phyloP scores from a whole-genome alignment of 2,329 filamentous ascomycete species.

The Aspergillus nomiae region DNA sequence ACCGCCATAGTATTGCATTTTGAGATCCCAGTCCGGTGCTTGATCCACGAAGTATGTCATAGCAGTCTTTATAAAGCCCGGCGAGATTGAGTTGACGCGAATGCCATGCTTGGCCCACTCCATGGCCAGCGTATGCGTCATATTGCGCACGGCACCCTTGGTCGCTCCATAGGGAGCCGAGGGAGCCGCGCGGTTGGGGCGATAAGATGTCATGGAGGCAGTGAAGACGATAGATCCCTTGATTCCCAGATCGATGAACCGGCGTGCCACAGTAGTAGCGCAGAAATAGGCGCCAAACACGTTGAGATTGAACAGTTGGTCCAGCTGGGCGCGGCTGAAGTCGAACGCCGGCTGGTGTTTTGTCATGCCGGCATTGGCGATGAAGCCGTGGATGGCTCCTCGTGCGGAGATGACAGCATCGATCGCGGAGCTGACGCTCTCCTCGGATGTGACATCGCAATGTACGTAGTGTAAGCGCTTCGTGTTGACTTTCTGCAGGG shows the following conservation, averaged over 20 bases:
- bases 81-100: constrained; percentile 31
- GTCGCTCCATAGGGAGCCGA: constrained; percentile 50
- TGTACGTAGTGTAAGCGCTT: constrained; percentile 46
- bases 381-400: constrained; percentile 47
- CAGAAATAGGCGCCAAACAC: constrained; percentile 28
- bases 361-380: constrained; percentile 46
- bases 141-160: constrained; percentile 42
- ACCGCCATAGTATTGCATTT: no score
- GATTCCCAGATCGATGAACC: no score
- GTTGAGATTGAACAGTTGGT: constrained; percentile 47
- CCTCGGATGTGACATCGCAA: constrained; percentile 13
- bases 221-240: no score
- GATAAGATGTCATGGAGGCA: no score
- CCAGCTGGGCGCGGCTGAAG: constrained; percentile 41
- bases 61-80: no score
- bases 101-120: constrained; percentile 48
- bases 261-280: constrained; percentile 21
- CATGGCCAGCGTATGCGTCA: constrained; percentile 41
- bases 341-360: constrained; percentile 49
- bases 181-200: constrained; percentile 17
- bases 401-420: constrained; percentile 42
- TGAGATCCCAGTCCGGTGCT: no score
- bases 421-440: no score
- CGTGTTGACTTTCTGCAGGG: constrained; percentile 43
- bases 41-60: no score